Percentiles rank a stretch among this genome's conserved stretches.
phyloP scores from a whole-genome alignment of 1,139 yeast genomes.

The Kodamaea anthophila region DNA sequence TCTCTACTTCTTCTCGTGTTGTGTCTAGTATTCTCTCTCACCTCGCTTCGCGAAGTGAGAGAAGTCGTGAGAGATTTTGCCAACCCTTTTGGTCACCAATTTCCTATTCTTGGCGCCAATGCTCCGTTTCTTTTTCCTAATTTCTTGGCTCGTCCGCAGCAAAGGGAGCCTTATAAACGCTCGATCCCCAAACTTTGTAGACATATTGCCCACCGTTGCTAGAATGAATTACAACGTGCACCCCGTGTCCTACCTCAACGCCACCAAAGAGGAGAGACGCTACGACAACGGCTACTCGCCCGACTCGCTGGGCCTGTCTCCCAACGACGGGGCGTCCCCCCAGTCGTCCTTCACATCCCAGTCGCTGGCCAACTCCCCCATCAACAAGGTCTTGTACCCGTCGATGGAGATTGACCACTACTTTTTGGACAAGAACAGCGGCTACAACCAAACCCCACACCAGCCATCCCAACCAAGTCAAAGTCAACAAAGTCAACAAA shows the following conservation, averaged over 20 bases:
- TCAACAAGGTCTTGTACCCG: constrained; percentile 12
- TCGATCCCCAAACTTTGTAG: constrained; percentile 1
- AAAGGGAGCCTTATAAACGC: constrained; percentile 2
- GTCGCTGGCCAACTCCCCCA: constrained; percentile 32
- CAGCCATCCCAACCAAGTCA: constrained; percentile 1
- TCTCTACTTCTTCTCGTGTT: too few relatives aligned
- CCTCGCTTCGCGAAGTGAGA: too few relatives aligned
- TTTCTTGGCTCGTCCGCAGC: constrained; percentile 6
- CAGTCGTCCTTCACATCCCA: constrained; percentile 33
- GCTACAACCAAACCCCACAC: constrained; percentile 2
- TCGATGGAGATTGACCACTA: constrained; percentile 8
- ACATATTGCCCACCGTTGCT: neutral
- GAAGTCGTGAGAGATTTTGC: too few relatives aligned
- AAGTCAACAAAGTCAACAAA: too few relatives aligned
- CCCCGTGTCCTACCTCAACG: constrained; percentile 42
- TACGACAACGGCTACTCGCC: constrained; percentile 7
- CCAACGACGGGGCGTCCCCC: constrained; percentile 23
- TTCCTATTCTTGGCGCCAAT: constrained; percentile 7
- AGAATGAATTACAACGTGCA: constrained; percentile 40
- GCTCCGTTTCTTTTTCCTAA: constrained; percentile 3
- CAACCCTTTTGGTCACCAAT: too few relatives aligned
- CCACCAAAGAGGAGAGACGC: constrained; percentile 12
- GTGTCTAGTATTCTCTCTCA: too few relatives aligned
- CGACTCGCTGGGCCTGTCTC: constrained; percentile 23
- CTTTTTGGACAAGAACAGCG: constrained; percentile 5